Base-by-base conservation (phyloP, 2,329 filamentous ascomycete genomes). In the Arthrobotrys pseudoclavata region DNA sequence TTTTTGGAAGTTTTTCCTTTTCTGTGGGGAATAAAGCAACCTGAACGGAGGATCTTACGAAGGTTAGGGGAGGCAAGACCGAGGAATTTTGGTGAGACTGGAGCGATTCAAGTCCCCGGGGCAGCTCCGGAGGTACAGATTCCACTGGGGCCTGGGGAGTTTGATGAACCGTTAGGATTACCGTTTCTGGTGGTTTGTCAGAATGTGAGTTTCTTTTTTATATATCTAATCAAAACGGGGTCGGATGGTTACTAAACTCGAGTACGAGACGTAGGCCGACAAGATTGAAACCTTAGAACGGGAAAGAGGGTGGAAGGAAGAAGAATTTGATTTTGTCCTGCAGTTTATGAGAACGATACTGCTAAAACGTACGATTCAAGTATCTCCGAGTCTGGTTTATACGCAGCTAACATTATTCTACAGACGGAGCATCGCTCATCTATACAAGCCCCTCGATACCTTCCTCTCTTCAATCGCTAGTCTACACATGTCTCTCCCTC, bases 171-270 rank as follows among this genome's bases (percentile, higher is more conserved):
- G 4, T 85, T 97, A 7, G 94, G 94, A 0, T 85, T 99, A 69
- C 93, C 94, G 0, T 86, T 99, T 42, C 96, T 93, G 82, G 92
- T 99, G 7, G 94, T 98, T n/a, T 97, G 95, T 83, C 94, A 98
- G 84, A 96, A 97, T 83, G 94, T 94, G 84, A 84, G 89, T 84
- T 64, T 29, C 50, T 57, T 9, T 12, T 3, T 29, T 29, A 29
- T 18, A 18, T 24, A 42, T 26, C 20, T 20, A n/a, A 26, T 47
- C 18, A 10, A 22, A 13, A 15, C 12, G 15, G 31, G 24, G 68
- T 50, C 26, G 45, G 12, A 29, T 50, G 13, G 29, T 40, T 15
- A 34, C 42, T 31, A n/a, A 79, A 47, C 13, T 37, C 22, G 10
- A 22, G 18, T 62, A 61, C 3, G 31, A 42, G 31, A 22, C 18